Evolutionary conservation across 148 eudicot species (phyloP).

Genomic region (Cornus florida): DNA sequence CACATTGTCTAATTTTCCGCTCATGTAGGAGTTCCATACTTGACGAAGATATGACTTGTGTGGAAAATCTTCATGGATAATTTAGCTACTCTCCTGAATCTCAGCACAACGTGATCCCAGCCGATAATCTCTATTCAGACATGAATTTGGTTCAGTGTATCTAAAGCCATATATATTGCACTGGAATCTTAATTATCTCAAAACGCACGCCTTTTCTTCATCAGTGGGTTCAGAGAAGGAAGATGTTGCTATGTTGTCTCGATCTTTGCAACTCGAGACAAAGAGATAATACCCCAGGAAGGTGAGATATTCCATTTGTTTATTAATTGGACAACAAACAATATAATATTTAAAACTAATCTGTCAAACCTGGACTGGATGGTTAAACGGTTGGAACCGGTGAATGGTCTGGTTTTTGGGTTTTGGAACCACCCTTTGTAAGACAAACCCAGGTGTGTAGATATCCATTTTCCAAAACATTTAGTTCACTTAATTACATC

Average conservation of each 20-base stretch:
- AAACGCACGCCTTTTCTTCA: slow-evolving; percentile 35
- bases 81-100: slow-evolving; percentile 36
- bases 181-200: slow-evolving; percentile 8
- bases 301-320: slow-evolving; percentile 45
- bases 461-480: not conserved
- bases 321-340: not conserved
- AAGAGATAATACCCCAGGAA: slow-evolving; percentile 25
- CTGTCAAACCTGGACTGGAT: slow-evolving; percentile 14
- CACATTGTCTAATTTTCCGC: not conserved
- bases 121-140: slow-evolving; percentile 27
- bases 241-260: slow-evolving; percentile 1
- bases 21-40: slow-evolving; percentile 59
- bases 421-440: not conserved
- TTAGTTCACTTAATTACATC: not conserved
- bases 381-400: slow-evolving; percentile 6
- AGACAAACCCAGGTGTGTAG: slow-evolving; percentile 9
- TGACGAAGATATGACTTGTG: slow-evolving; percentile 41
- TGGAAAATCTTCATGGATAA: slow-evolving; percentile 20
- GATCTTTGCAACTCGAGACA: slow-evolving; percentile 21
- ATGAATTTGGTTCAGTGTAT: slow-evolving; percentile 25
- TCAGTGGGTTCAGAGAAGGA: slow-evolving; percentile 23
- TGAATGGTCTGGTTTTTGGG: slow-evolving; percentile 5
- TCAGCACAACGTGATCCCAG: slow-evolving; percentile 25
- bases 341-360: not conserved
- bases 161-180: slow-evolving; percentile 28